Conservation (phyloP, 768 basidiomycete genomes). For the Suillus brevipes region DNA sequence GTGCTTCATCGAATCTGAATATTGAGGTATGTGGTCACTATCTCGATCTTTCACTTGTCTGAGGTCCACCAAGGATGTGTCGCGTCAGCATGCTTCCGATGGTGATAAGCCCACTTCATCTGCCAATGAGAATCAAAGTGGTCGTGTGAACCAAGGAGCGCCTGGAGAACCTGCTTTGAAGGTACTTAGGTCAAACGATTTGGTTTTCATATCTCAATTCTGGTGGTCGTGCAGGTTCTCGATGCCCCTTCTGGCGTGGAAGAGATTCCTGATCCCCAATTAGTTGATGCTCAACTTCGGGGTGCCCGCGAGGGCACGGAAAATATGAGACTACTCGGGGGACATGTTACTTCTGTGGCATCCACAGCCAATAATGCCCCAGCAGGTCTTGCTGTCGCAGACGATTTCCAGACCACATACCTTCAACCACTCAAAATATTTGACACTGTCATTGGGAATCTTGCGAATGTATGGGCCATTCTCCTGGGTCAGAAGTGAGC, state of each 20-base stretch:
- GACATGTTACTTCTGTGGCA: not conserved
- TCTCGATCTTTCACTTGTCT: not conserved
- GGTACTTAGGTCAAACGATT: not conserved
- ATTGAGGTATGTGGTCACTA: not conserved
- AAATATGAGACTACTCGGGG: not conserved
- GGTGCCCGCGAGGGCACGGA: not conserved
- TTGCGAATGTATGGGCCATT: not conserved
- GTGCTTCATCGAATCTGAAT: not conserved
- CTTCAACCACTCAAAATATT: constrained; percentile 5
- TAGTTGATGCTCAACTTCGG: not conserved
- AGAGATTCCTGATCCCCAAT: not conserved
- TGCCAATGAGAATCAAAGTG: not conserved
- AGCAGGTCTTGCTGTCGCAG: not conserved
- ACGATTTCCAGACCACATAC: not conserved
- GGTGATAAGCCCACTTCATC: not conserved
- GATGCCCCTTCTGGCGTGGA: not conserved
- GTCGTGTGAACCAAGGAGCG: not conserved
- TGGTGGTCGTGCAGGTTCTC: not conserved
- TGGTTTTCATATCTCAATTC: not conserved
- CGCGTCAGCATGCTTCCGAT: not conserved
- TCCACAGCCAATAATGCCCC: not conserved
- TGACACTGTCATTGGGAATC: not conserved
- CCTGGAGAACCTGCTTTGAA: not conserved
- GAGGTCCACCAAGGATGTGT: not conserved
- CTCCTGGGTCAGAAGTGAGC: not conserved